Conservation (phyloP, 2,329 filamentous ascomycete genomes). For the Colletotrichum filicis region DNA sequence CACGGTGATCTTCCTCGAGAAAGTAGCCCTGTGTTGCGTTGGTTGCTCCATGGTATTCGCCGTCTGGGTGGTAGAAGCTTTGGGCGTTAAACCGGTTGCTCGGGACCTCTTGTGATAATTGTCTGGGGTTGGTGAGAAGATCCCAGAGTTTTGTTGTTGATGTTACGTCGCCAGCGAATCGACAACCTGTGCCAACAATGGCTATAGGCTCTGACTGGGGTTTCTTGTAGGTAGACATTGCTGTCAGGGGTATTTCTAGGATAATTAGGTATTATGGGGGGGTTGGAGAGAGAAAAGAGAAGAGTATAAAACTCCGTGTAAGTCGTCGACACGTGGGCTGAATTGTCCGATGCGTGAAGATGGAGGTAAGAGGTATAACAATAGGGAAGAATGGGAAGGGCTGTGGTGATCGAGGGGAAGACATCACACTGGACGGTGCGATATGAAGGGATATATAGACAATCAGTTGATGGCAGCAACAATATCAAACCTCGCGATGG, state of each 20-base stretch:
- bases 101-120: conserved; percentile 38
- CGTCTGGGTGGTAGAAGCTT: conserved; percentile 42
- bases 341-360: neutral
- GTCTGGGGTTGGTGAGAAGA: conserved; percentile 44
- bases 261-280: conserved; percentile 26
- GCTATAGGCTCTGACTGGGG: conserved; percentile 49
- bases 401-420: neutral
- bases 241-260: conserved; percentile 30
- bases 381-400: conserved; percentile 27
- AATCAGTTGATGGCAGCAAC: neutral
- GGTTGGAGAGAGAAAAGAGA: neutral
- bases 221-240: conserved; percentile 33
- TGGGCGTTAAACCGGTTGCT: conserved; percentile 38
- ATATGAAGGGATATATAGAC: conserved; percentile 27
- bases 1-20: conserved; percentile 40
- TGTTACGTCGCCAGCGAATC: conserved; percentile 49
- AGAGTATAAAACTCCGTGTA: neutral
- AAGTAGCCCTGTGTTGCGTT: conserved; percentile 33
- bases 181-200: conserved; percentile 51
- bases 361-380: conserved; percentile 17
- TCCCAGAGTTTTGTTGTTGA: conserved; percentile 50
- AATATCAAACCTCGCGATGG: conserved; percentile 10
- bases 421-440: neutral
- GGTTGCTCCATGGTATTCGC: conserved; percentile 33
- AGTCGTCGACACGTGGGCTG: neutral